Evolutionary conservation across 331 rosid genomes (phyloP).

Genomic region (Malus hybrid): DNA sequence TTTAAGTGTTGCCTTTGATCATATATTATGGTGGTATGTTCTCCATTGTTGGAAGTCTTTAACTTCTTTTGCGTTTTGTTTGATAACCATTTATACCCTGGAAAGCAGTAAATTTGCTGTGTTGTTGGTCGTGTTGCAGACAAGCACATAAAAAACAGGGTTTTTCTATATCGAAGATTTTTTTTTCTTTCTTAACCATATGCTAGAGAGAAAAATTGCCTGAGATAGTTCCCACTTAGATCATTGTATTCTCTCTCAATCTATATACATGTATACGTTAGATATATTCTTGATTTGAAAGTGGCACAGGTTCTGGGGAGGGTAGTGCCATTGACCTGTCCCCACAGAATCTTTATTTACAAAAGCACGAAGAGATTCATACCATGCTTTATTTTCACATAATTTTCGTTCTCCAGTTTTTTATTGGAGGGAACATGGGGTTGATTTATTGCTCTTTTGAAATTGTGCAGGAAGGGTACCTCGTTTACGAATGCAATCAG

Average conservation of each 20-base stretch:
- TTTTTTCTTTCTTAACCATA: neutral
- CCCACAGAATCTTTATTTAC: neutral
- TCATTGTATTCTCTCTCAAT: neutral
- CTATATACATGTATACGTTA: neutral
- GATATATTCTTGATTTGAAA: neutral
- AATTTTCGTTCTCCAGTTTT: neutral
- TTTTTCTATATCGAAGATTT: neutral
- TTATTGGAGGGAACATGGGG: neutral
- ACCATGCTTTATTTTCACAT: neutral
- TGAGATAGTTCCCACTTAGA: neutral
- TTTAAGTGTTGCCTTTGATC: neutral
- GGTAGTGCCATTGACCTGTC: neutral
- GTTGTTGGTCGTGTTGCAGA: neutral
- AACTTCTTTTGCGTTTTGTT: neutral
- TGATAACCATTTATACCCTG: neutral
- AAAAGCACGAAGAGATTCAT: neutral
- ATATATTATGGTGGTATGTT: neutral
- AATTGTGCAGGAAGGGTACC: conserved; percentile 90
- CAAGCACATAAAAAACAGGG: neutral
- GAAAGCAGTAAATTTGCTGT: neutral
- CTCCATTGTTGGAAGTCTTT: neutral
- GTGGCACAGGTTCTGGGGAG: neutral
- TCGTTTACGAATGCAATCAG: conserved; percentile 89
- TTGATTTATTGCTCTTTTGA: conserved; percentile 12
- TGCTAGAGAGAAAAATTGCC: neutral